Evolutionary conservation across 768 basidiomycete species (phyloP).

Genomic region (Tremella fuciformis): DNA sequence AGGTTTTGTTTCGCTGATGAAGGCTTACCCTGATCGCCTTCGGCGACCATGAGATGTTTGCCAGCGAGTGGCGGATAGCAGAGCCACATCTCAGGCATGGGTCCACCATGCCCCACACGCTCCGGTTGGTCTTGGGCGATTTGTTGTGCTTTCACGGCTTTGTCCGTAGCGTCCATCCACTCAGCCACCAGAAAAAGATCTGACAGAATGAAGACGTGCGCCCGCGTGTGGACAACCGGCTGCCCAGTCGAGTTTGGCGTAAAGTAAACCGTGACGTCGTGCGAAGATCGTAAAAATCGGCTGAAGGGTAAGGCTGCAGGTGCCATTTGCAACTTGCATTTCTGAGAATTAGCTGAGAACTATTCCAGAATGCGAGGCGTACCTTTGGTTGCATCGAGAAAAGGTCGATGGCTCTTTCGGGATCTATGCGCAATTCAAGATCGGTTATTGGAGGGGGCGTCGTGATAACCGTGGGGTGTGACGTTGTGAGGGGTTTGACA

Average conservation of each 20-base stretch:
- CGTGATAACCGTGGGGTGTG: constrained; percentile 20
- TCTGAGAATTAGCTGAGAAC: constrained; percentile 56
- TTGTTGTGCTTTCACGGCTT: constrained; percentile 46
- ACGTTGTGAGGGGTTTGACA: constrained; percentile 13
- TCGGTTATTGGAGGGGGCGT: constrained; percentile 61
- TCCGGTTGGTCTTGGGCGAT: constrained; percentile 49
- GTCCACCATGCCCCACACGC: constrained; percentile 56
- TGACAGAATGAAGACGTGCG: constrained; percentile 82
- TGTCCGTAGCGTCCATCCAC: constrained; percentile 69
- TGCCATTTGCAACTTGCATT: constrained; percentile 83
- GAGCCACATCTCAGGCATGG: constrained; percentile 78
- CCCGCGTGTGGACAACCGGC: constrained; percentile 70
- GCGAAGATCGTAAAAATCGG: constrained; percentile 70
- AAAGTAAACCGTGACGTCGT: constrained; percentile 71
- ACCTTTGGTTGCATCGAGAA: constrained; percentile 96
- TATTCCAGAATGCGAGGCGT: constrained; percentile 15
- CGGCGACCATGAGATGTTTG: constrained; percentile 75
- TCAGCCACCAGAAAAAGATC: constrained; percentile 91
- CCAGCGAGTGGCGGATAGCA: constrained; percentile 93
- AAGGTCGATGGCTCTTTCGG: constrained; percentile 78
- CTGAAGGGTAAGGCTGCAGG: constrained; percentile 74
- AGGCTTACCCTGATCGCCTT: constrained; percentile 56
- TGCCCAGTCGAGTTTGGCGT: constrained; percentile 69
- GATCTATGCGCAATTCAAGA: constrained; percentile 74
- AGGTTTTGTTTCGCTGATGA: constrained; percentile 1